Evolutionary conservation across 805 yeast species (phyloP).

Genomic region (Candida germanica): DNA sequence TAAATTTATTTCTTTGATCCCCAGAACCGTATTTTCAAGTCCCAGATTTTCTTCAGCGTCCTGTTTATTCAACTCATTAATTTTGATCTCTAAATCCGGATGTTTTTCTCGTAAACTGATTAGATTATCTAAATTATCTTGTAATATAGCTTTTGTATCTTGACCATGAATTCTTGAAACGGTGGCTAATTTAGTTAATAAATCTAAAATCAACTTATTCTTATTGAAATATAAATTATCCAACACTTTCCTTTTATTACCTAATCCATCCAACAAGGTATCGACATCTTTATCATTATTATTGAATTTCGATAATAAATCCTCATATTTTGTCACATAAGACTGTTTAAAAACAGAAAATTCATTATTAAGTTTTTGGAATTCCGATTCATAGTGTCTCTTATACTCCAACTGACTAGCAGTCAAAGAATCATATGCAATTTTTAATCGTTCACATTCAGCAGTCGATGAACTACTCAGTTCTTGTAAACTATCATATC

Average conservation of each 20-base stretch:
- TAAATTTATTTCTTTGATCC: slow-evolving; percentile 25
- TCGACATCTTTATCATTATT: slow-evolving; percentile 49
- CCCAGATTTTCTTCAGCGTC: slow-evolving; percentile 16
- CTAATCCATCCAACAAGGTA: slow-evolving; percentile 47
- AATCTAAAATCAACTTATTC: slow-evolving; percentile 42
- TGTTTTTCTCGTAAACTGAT: slow-evolving; percentile 32
- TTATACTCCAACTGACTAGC: slow-evolving; percentile 52
- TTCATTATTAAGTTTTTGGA: slow-evolving; percentile 33
- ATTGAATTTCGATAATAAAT: slow-evolving; percentile 35
- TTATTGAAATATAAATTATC: slow-evolving; percentile 48
- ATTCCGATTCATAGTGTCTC: slow-evolving; percentile 43
- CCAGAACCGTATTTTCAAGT: slow-evolving; percentile 1
- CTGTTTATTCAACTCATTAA: slow-evolving; percentile 15
- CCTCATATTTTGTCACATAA: slow-evolving; percentile 30
- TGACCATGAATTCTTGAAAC: slow-evolving; percentile 48
- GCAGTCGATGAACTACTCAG: slow-evolving; percentile 42
- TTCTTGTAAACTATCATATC: slow-evolving; percentile 47
- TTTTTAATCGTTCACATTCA: slow-evolving; percentile 55
- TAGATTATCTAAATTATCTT: slow-evolving; percentile 47
- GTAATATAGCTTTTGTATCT: slow-evolving; percentile 43
- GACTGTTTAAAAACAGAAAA: slow-evolving; percentile 37
- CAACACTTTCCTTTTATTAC: slow-evolving; percentile 45
- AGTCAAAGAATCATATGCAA: slow-evolving; percentile 56
- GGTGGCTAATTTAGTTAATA: slow-evolving; percentile 42
- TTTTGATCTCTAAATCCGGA: slow-evolving; percentile 32